phyloP scores from a whole-genome alignment of 2,329 filamentous ascomycete species.

The Aspergillus piperis region DNA sequence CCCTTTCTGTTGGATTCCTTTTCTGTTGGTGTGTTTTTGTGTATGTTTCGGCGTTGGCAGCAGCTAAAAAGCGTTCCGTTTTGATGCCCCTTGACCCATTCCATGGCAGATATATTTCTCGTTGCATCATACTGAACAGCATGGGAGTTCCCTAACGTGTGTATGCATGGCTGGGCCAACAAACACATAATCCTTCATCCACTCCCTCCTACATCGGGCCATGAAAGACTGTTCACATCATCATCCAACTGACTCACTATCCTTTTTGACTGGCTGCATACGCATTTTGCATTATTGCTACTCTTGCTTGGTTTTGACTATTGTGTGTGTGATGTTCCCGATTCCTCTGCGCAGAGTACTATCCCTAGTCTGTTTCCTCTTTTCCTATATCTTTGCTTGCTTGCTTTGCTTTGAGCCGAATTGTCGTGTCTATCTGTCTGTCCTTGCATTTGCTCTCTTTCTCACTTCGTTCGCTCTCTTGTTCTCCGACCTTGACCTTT shows the following conservation, averaged over 20 bases:
- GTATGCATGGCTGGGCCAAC: constrained; percentile 9
- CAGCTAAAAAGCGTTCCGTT: constrained; percentile 9
- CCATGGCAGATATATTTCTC: neutral
- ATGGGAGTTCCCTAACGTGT: constrained; percentile 1
- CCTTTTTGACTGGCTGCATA: neutral
- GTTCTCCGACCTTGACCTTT: no score
- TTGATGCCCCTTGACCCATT: neutral
- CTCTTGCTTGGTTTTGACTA: neutral
- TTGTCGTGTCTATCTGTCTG: neutral
- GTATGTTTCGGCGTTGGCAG: constrained; percentile 8
- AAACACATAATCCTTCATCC: neutral
- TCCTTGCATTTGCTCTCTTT: neutral
- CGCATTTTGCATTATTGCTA: neutral
- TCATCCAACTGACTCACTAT: neutral
- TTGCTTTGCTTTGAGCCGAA: neutral
- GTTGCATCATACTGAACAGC: constrained; percentile 8
- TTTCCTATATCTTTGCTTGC: neutral
- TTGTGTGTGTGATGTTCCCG: no score
- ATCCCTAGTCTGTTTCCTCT: constrained; percentile 1
- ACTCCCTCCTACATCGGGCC: neutral
- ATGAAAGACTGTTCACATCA: constrained; percentile 2
- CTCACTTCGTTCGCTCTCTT: neutral
- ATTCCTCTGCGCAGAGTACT: constrained; percentile 6
- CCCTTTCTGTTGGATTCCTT: constrained; percentile 6
- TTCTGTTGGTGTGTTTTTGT: constrained; percentile 3